Base-by-base conservation (phyloP, 768 basidiomycete genomes). In the Termitomyces sp. region DNA sequence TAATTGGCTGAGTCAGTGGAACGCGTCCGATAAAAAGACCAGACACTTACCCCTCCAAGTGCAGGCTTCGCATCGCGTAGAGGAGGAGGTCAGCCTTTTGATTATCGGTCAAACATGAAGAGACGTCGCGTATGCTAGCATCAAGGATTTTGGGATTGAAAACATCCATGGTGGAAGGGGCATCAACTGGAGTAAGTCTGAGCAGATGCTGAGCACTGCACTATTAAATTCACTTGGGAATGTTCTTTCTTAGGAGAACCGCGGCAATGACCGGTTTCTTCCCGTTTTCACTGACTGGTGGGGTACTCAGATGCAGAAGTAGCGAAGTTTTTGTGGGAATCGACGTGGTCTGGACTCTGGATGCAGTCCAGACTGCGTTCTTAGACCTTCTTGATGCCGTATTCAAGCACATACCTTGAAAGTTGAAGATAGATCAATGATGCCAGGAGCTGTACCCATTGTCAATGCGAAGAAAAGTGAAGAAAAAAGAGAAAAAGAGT, bases 41-140 rank as follows among this genome's bases (percentile, higher is more conserved):
- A 43, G 36, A 4, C 6, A 70, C 81, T 37, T 67, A 88, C 85
- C 85, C 79, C 57, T 92, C 86, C 47, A 79, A 76, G 52, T 86
- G 83, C 59, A 96, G 82, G 64, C 87, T 87, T 61, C 87, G 85
- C 79, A 94, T 84, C n/a, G 91, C 92, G 62, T 89, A 85, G 49
- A 93, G 69, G 53, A 92, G 72, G 37, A 89, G 77, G 56, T 86
- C 86, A 20, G 80, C 85, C 68, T 89, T 90, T 67, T 88, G 81
- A 62, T 79, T 79, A 66, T 86, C 80, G 4, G 79, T 75, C 34
- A 90, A 75, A 58, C 76, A 78, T 7, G 74, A 72, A 0, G 80
- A 76, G 22, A 87, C 83, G 64, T 89, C 86, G 46, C 84, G 86
- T 64, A 88, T 85, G 73, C 85, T 83, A 20, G 88, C 88, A 64